A percentile compares a stretch with the other conserved stretches of the same genome.
These are phyloP conservation scores for Acacia pycnantha DNA, from an alignment of 331 rosid species.

Conservation along the genomic window DNA sequence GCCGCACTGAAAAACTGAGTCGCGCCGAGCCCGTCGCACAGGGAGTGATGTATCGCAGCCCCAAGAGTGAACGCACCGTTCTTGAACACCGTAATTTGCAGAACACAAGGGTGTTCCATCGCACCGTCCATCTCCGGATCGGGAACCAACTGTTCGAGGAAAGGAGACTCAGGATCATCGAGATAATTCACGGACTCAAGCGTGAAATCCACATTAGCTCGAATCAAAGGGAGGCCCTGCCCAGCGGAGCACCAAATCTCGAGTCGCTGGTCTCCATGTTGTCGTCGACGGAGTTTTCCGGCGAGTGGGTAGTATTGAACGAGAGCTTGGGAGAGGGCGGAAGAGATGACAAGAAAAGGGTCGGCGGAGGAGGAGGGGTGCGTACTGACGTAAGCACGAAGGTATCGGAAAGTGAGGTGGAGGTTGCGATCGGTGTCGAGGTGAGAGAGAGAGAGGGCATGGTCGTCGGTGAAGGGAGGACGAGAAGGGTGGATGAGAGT, in stretches of 20 bases:
- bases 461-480: conserved; percentile 53
- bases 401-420: conserved; percentile 75
- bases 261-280: conserved; percentile 39
- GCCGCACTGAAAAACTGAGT: conserved; percentile 60
- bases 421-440: conserved; percentile 84
- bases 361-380: conserved; percentile 30
- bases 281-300: conserved; percentile 51
- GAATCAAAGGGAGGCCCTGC: conserved; percentile 59
- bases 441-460: conserved; percentile 68
- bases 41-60: conserved; percentile 63
- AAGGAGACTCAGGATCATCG: conserved; percentile 46
- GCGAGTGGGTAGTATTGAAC: conserved; percentile 73
- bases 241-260: conserved; percentile 56
- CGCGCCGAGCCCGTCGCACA: conserved; percentile 84
- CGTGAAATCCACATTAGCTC: conserved; percentile 48
- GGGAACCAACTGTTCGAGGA: conserved; percentile 63
- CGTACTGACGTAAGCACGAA: conserved; percentile 57
- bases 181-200: conserved; percentile 59
- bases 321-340: conserved; percentile 66
- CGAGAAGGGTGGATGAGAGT: conserved; percentile 46
- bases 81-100: conserved; percentile 66
- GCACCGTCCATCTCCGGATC: conserved; percentile 51
- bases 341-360: conserved; percentile 56
- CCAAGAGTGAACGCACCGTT: conserved; percentile 91
- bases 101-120: conserved; percentile 55